Evolutionary conservation across 495 filamentous ascomycete species (phyloP), one percentile per base, ranked within the genome.

Genomic region (Bacidia rubella): DNA sequence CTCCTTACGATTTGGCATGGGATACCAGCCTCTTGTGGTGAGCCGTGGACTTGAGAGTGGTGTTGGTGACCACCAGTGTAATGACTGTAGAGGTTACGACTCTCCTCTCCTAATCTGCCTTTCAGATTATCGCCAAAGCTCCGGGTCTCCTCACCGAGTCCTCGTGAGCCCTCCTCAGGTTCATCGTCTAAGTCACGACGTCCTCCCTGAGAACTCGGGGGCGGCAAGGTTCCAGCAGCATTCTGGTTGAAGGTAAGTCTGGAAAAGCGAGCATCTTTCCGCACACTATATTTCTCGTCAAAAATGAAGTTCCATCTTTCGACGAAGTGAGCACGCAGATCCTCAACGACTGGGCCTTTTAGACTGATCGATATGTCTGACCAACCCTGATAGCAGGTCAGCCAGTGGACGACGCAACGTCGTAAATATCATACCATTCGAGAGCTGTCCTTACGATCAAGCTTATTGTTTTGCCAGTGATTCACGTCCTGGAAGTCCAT

Each of bases 261-360:
- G 5, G 63, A 57, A 57, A 89, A 94, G 50, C 83, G 75, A 11
- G 69, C 62, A 20, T 81, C 69, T 47, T 84, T 75, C 19, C 80
- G 75, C 24, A 76, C 73, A 51, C 72, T 67, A 62, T 97, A 97
- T 65, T 95, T 97, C 45, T 80, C 74, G 46, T 81, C 72, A 52
- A 80, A 95, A 51, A 97, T 92, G 63, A 85, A 95, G 67, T 95
- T 95, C 90, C 90, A 97, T 54, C 90, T 72, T 57, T 95, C 80
- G 11, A 81, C 73, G 60, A 97, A 97, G 60, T 95, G 87, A 2
- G 73, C 72, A 19, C 78, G 73, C 17, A 97, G 69, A 61, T 87
- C 90, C 49, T 85, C 73, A 0, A 93, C 82, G 11, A 83, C 82
- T 0, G 84, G 84, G 0, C 90, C 90, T n/a, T 73, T 74, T 23